These are phyloP conservation scores for Tricholoma furcatifolium DNA, from an alignment of 768 basidiomycete genomes.

Conservation along the genomic window DNA sequence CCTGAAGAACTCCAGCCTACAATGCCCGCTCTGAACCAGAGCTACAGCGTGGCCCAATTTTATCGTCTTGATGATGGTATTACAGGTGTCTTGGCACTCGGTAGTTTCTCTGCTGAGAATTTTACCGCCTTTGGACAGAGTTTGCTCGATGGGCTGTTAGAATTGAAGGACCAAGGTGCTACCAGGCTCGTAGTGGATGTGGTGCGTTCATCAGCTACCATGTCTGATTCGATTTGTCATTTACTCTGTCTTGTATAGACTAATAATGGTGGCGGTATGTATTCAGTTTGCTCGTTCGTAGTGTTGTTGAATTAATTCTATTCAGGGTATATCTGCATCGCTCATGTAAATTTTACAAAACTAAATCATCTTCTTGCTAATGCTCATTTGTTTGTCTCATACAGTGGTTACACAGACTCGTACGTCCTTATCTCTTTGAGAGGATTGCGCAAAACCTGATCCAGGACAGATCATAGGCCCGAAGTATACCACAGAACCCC, in stretches of 20 bases:
- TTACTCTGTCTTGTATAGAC: slow-evolving; percentile 25
- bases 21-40: slow-evolving; percentile 38
- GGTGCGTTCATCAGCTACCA: slow-evolving; percentile 28
- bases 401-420: slow-evolving; percentile 47
- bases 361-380: background rate
- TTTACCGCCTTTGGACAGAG: slow-evolving; percentile 41
- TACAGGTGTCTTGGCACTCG: slow-evolving; percentile 59
- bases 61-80: slow-evolving; percentile 47
- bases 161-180: slow-evolving; percentile 46
- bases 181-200: slow-evolving; percentile 58
- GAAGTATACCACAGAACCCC: slow-evolving; percentile 47
- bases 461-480: slow-evolving; percentile 47
- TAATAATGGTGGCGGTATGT: slow-evolving; percentile 42
- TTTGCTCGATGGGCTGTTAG: slow-evolving; percentile 45
- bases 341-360: slow-evolving; percentile 42
- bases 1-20: slow-evolving; percentile 38
- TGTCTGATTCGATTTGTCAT: background rate
- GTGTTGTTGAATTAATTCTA: background rate
- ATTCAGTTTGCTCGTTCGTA: background rate
- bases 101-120: slow-evolving; percentile 51
- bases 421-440: slow-evolving; percentile 17
- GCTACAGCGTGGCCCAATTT: slow-evolving; percentile 53
- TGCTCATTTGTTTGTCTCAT: background rate
- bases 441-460: background rate
- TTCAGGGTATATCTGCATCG: slow-evolving; percentile 55